A percentile compares a stretch with the other conserved stretches of the same genome.
Evolutionary conservation across 257 asterid genomes (phyloP).

Genomic region (Paraleonurus japonicus): DNA sequence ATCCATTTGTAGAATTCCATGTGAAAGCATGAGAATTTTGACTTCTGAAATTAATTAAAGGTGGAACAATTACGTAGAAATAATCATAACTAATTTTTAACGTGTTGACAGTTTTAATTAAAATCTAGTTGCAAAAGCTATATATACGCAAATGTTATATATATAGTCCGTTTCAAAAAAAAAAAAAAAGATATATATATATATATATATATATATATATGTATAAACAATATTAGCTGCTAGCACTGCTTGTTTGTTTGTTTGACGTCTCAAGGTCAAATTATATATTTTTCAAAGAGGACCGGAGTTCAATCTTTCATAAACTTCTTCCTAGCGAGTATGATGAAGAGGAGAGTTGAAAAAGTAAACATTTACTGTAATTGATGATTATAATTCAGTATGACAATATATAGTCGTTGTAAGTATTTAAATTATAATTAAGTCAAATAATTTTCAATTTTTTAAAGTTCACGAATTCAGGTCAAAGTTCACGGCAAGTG

Average conservation of each 20-base stretch:
- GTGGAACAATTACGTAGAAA: neutral
- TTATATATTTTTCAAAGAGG: neutral
- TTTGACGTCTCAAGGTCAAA: neutral
- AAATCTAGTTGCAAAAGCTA: neutral
- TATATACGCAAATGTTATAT: neutral
- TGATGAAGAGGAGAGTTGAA: neutral
- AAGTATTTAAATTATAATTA: neutral
- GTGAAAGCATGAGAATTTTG: neutral
- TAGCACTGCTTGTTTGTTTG: neutral
- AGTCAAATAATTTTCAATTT: neutral
- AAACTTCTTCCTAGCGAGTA: neutral
- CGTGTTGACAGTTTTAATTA: neutral
- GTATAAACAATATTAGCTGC: neutral
- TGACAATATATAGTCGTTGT: neutral
- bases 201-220: too few relatives aligned
- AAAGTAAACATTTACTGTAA: neutral
- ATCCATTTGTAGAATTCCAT: neutral
- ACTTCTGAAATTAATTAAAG: neutral
- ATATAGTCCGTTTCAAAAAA: too few relatives aligned
- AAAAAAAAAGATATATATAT: too few relatives aligned
- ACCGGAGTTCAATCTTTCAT: neutral
- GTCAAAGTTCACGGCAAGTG: neutral
- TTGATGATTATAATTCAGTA: neutral
- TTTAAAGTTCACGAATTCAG: neutral
- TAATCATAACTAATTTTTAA: neutral